phyloP scores from a whole-genome alignment of 2,329 filamentous ascomycete species.

The Phialophora verrucosa region DNA sequence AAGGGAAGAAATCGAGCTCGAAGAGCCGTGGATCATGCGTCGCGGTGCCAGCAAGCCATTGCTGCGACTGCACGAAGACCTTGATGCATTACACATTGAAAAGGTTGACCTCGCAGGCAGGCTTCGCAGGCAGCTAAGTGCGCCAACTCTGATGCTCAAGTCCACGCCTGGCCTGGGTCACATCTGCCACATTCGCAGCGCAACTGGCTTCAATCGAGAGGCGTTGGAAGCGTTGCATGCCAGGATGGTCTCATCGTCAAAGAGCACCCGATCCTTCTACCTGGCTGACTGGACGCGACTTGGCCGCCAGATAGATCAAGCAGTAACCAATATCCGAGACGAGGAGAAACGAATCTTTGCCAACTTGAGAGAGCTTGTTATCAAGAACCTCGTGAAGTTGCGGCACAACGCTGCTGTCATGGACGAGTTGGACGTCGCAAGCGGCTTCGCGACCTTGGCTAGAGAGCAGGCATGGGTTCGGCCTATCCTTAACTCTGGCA shows the following conservation, averaged over 20 bases:
- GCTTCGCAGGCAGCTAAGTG: conserved; percentile 66
- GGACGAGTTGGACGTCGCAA: conserved; percentile 89
- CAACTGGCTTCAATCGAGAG: conserved; percentile 64
- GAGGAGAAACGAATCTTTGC: conserved; percentile 85
- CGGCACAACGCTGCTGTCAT: conserved; percentile 89
- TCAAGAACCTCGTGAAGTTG: conserved; percentile 81
- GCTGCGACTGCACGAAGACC: conserved; percentile 68
- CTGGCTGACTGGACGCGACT: conserved; percentile 82
- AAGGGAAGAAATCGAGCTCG: conserved; percentile 46
- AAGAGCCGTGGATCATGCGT: conserved; percentile 69
- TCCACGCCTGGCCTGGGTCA: conserved; percentile 89
- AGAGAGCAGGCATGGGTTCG: conserved; percentile 74
- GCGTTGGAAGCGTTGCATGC: conserved; percentile 51
- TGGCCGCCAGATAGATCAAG: conserved; percentile 78
- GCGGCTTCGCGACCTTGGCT: conserved; percentile 82
- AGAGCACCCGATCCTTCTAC: conserved; percentile 83
- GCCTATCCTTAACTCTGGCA: conserved; percentile 70
- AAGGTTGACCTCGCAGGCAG: conserved; percentile 65
- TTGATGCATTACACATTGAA: conserved; percentile 65
- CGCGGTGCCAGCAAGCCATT: conserved; percentile 70
- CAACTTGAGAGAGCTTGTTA: conserved; percentile 73
- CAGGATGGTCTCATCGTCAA: conserved; percentile 75
- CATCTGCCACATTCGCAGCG: conserved; percentile 78
- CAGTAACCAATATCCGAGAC: conserved; percentile 74
- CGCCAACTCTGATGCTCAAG: conserved; percentile 73